Evolutionary conservation across 1,284 basidiomycete genomes (phyloP), one percentile per base, ranked within the genome.

Genomic region (Sanghuangporus weigelae): DNA sequence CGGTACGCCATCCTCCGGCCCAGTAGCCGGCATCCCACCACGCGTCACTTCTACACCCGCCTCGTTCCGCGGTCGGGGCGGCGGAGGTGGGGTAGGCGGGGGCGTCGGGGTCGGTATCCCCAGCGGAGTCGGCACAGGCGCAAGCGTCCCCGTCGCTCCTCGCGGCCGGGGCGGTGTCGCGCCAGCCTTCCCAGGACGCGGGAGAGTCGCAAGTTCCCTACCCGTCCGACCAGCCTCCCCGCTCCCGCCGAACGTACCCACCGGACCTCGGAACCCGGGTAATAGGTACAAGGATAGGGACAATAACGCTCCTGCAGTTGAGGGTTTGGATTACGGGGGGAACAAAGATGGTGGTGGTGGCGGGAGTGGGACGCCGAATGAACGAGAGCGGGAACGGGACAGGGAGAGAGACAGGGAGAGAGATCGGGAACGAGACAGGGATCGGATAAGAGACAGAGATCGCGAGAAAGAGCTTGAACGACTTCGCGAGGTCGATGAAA

Each of bases 221-320:
- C 21, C 88, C 55, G 83, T 84, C 42, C 82, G 90, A 58, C 86
- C 91, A 16, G 86, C 89, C 3, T 92, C 90, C 0, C 90, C 90
- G 31, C 79, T 92, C 0, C 91, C 91, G 3, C 89, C 91, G 16
- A 86, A 86, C 67, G 90, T 93, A 23, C 91, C 91, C 0, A 93
- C 91, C 0, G 92, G 92, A 1, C 91, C 91, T 10, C 81, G 91
- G 51, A 93, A 92, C 72, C 87, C 64, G 14, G 68, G 90, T 72
- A 46, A 16, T 16, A 46, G 44, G 44, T 92, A 91, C 72, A 91
- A 91, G 72, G 93, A 93, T 77, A 93, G 92, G 75, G 91, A 93
- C 73, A 82, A 91, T 42, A 89, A 92, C 16, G 87, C 87, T 1
- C 85, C 87, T 63, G 88, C 89, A 46, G 87, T 90, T 7, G 90